Percentiles rank a stretch among this genome's conserved stretches.
These are phyloP conservation scores for Cyclocybe aegerita DNA, from an alignment of 768 basidiomycete species.

Conservation along the genomic window DNA sequence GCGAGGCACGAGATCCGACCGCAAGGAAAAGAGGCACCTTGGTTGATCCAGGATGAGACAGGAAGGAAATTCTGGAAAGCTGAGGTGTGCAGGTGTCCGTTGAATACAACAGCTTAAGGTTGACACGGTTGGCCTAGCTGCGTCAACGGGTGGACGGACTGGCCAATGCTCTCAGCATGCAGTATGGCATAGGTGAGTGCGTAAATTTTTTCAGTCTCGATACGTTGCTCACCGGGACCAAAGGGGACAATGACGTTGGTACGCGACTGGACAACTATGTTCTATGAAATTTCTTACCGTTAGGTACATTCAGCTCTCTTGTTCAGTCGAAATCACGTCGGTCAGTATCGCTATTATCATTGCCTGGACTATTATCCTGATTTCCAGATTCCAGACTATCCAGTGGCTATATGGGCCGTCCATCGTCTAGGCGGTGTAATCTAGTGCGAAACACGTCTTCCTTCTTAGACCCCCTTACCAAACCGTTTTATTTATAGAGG, in stretches of 20 bases:
- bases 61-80: constrained; percentile 36
- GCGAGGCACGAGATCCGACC: constrained; percentile 41
- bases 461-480: background rate
- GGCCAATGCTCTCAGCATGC: constrained; percentile 42
- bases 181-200: constrained; percentile 43
- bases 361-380: background rate
- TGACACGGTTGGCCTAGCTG: constrained; percentile 27
- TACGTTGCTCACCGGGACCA: background rate
- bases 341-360: constrained; percentile 27
- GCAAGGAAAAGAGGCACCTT: constrained; percentile 31
- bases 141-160: constrained; percentile 46
- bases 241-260: constrained; percentile 55
- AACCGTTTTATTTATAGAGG: constrained; percentile 27
- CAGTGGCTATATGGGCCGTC: constrained; percentile 54
- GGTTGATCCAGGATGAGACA: constrained; percentile 51
- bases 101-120: background rate
- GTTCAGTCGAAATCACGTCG: constrained; percentile 68
- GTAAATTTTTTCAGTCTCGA: background rate
- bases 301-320: constrained; percentile 46
- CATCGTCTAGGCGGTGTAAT: constrained; percentile 58
- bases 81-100: constrained; percentile 31
- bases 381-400: constrained; percentile 41
- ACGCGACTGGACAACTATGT: constrained; percentile 12
- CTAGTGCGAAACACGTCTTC: constrained; percentile 40
- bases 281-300: background rate